Percentiles rank a stretch among this genome's conserved stretches.
Conservation (phyloP, 2,329 filamentous ascomycete species). For the Leptodontidium sp. region DNA sequence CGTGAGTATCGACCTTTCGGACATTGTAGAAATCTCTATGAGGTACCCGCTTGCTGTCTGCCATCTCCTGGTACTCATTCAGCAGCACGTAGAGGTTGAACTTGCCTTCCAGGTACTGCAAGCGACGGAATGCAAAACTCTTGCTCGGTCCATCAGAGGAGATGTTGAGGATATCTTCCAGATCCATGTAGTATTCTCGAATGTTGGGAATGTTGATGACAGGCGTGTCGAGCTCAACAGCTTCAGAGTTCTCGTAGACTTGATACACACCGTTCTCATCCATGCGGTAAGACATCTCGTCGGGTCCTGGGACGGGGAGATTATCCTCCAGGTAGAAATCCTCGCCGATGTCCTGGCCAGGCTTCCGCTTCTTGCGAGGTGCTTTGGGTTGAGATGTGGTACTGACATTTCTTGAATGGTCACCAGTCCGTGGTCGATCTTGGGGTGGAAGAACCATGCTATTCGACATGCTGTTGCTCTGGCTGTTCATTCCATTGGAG, state of each 20-base stretch:
- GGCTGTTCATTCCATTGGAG: slow-evolving; percentile 51
- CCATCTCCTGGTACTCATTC: slow-evolving; percentile 97
- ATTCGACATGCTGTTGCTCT: slow-evolving; percentile 55
- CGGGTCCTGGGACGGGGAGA: slow-evolving; percentile 74
- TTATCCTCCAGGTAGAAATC: slow-evolving; percentile 87
- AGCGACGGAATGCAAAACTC: slow-evolving; percentile 92
- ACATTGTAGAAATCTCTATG: slow-evolving; percentile 99
- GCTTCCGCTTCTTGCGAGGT: slow-evolving; percentile 74
- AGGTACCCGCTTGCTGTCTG: slow-evolving; percentile 96
- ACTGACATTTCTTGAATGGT: slow-evolving; percentile 33
- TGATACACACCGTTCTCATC: slow-evolving; percentile 91
- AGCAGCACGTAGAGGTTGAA: slow-evolving; percentile 93
- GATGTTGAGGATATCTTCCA: slow-evolving; percentile 86
- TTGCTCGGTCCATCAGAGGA: slow-evolving; percentile 96
- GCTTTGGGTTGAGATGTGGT: slow-evolving; percentile 49
- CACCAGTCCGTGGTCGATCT: slow-evolving; percentile 40
- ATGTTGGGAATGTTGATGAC: slow-evolving; percentile 88
- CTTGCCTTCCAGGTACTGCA: slow-evolving; percentile 96
- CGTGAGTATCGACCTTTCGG: slow-evolving; percentile 97
- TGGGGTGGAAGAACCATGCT: slow-evolving; percentile 45
- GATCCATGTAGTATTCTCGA: slow-evolving; percentile 93
- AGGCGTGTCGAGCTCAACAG: slow-evolving; percentile 69
- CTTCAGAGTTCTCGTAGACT: slow-evolving; percentile 78
- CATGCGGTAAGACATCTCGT: slow-evolving; percentile 76
- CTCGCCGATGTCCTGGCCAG: slow-evolving; percentile 88